Percentiles rank a stretch among this genome's conserved stretches.
Conservation (phyloP, 1,284 basidiomycete species). For the Abortiporus biennis region DNA sequence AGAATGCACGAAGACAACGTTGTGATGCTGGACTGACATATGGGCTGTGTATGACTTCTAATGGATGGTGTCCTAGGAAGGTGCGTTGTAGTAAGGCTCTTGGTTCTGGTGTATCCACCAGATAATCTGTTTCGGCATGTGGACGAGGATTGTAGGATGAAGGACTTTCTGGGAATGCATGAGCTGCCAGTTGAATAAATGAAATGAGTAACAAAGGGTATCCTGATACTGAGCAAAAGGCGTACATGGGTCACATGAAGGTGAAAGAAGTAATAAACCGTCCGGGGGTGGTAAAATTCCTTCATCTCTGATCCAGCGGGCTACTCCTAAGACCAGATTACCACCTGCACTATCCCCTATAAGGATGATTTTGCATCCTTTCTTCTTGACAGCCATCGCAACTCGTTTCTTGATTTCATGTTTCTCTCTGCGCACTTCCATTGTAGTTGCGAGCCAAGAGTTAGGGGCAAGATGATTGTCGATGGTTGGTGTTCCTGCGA, state of each 20-base stretch:
- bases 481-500: too few relatives aligned
- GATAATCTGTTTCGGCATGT: slow-evolving; percentile 40
- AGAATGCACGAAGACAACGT: slow-evolving; percentile 32
- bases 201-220: not conserved
- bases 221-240: slow-evolving; percentile 9
- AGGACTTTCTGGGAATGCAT: slow-evolving; percentile 39
- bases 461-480: not conserved
- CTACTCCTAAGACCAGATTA: slow-evolving; percentile 55
- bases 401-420: slow-evolving; percentile 13
- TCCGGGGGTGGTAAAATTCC: slow-evolving; percentile 35
- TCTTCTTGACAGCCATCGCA: slow-evolving; percentile 13
- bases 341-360: slow-evolving; percentile 71
- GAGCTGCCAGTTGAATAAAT: slow-evolving; percentile 29
- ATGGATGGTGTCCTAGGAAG: slow-evolving; percentile 38
- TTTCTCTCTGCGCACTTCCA: slow-evolving; percentile 10
- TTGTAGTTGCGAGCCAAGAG: not conserved
- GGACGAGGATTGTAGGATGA: slow-evolving; percentile 44
- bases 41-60: slow-evolving; percentile 43
- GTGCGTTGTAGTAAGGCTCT: slow-evolving; percentile 43
- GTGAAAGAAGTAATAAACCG: slow-evolving; percentile 39
- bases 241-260: slow-evolving; percentile 25
- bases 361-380: slow-evolving; percentile 50
- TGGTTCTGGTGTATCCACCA: slow-evolving; percentile 47
- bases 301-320: slow-evolving; percentile 46
- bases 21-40: slow-evolving; percentile 42